A percentile compares a stretch with the other conserved stretches of the same genome.
Conservation (phyloP, 2,329 filamentous ascomycete genomes). For the Curvularia hawaiiensis region DNA sequence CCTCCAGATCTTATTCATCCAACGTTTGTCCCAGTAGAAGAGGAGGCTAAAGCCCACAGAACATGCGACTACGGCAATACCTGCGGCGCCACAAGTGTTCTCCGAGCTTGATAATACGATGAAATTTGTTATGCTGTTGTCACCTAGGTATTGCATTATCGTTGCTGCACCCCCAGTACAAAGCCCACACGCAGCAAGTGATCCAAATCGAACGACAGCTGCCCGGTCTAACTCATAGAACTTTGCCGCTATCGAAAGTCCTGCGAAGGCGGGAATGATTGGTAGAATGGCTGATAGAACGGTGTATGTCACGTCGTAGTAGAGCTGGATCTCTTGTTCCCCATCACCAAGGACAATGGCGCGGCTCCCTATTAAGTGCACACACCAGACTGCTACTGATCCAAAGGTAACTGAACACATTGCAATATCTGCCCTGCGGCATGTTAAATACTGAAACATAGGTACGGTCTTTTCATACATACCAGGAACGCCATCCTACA, state of each 20-base stretch:
- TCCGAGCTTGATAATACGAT: slow-evolving; percentile 63
- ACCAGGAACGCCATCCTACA: slow-evolving; percentile 41
- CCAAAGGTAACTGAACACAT: slow-evolving; percentile 53
- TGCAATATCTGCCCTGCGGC: slow-evolving; percentile 49
- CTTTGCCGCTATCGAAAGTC: slow-evolving; percentile 70
- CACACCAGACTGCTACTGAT: slow-evolving; percentile 57
- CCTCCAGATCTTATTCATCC: slow-evolving; percentile 82
- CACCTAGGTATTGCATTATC: slow-evolving; percentile 89
- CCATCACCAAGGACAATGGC: slow-evolving; percentile 74
- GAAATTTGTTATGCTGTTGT: slow-evolving; percentile 82
- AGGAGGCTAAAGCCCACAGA: slow-evolving; percentile 74
- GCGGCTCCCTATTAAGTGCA: slow-evolving; percentile 84
- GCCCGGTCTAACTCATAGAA: slow-evolving; percentile 39
- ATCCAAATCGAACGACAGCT: slow-evolving; percentile 31
- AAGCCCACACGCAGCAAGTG: slow-evolving; percentile 63
- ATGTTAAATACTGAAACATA: slow-evolving; percentile 9
- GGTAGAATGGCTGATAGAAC: slow-evolving; percentile 80
- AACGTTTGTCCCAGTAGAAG: slow-evolving; percentile 75
- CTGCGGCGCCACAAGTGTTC: slow-evolving; percentile 69
- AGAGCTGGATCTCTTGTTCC: slow-evolving; percentile 65
- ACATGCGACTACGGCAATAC: slow-evolving; percentile 76
- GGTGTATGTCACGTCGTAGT: slow-evolving; percentile 74
- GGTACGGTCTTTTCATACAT: slow-evolving; percentile 31
- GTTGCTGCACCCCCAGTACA: slow-evolving; percentile 77
- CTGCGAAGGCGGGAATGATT: slow-evolving; percentile 72